A percentile compares a stretch with the other conserved stretches of the same genome.
These are phyloP conservation scores for Lasiodiplodia theobromae DNA, from an alignment of 2,329 filamentous ascomycete species.

Conservation along the genomic window DNA sequence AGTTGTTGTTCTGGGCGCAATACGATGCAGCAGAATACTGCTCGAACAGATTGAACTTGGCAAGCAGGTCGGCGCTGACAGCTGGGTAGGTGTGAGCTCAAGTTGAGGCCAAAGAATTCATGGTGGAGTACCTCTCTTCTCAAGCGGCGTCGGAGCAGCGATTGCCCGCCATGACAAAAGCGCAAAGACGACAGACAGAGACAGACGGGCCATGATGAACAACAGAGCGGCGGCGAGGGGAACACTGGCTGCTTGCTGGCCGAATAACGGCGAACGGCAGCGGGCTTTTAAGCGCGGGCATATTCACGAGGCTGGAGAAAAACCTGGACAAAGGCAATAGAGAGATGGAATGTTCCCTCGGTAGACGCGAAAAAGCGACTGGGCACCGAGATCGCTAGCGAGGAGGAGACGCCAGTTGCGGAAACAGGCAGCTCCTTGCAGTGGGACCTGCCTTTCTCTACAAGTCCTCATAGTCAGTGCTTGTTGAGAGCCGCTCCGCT, in stretches of 20 bases:
- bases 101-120: background rate
- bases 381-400: slow-evolving; percentile 9
- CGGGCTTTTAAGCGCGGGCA: slow-evolving; percentile 9
- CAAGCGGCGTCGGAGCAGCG: slow-evolving; percentile 14
- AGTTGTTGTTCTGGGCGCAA: slow-evolving; percentile 46
- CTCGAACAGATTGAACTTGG: slow-evolving; percentile 35
- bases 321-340: background rate
- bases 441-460: slow-evolving; percentile 17
- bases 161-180: background rate
- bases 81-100: slow-evolving; percentile 11
- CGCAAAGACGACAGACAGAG: slow-evolving; percentile 7
- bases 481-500: slow-evolving; percentile 14
- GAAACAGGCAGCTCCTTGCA: slow-evolving; percentile 5
- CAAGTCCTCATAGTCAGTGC: background rate
- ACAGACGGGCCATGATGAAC: slow-evolving; percentile 14
- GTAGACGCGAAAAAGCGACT: background rate
- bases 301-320: background rate
- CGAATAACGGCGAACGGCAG: background rate
- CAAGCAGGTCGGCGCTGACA: slow-evolving; percentile 24
- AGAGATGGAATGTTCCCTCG: background rate
- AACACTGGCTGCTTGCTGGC: slow-evolving; percentile 1
- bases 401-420: background rate
- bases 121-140: slow-evolving; percentile 15
- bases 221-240: background rate
- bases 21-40: slow-evolving; percentile 57